Conservation (phyloP, 2,329 filamentous ascomycete genomes). For the Alternaria incomplexa region DNA sequence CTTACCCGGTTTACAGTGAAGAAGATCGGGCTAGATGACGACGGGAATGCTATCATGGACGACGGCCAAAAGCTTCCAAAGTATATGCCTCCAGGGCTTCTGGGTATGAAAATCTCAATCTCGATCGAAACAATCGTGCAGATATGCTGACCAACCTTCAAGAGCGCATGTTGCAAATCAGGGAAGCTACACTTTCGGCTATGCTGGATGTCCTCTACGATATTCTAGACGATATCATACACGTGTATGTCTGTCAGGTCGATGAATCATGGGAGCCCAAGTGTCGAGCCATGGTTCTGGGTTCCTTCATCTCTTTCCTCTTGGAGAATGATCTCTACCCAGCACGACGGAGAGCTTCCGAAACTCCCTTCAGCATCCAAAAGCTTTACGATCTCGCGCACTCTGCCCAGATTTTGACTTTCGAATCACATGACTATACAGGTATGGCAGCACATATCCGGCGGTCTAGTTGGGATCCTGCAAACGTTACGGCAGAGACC, state of each 20-base stretch:
- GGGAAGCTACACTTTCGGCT: constrained; percentile 4
- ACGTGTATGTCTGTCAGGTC: constrained; percentile 9
- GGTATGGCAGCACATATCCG: constrained; percentile 6
- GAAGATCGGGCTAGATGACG: constrained; percentile 4
- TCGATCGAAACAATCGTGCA: not conserved
- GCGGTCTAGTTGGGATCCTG: constrained; percentile 6
- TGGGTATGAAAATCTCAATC: constrained; percentile 1
- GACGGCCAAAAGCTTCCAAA: constrained; percentile 2
- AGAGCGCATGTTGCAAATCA: constrained; percentile 10
- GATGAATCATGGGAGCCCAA: constrained; percentile 3
- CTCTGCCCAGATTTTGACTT: constrained; percentile 1
- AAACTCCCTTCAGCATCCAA: constrained; percentile 10
- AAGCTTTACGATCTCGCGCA: constrained; percentile 2
- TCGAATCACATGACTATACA: constrained; percentile 9
- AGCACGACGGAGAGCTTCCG: constrained; percentile 3
- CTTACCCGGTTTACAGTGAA: constrained; percentile 10
- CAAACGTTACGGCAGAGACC: constrained; percentile 2
- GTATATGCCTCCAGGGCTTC: constrained; percentile 11
- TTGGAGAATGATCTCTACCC: constrained; percentile 10
- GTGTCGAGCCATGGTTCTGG: constrained; percentile 6
- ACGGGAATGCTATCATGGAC: not conserved
- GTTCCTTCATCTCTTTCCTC: constrained; percentile 9
- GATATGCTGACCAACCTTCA: not conserved
- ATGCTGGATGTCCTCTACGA: constrained; percentile 7
- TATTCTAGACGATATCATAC: constrained; percentile 6